Percentiles rank a stretch among this genome's conserved stretches.
phyloP scores from a whole-genome alignment of 73 alveolate species.

The Paramecium pentaurelia region DNA sequence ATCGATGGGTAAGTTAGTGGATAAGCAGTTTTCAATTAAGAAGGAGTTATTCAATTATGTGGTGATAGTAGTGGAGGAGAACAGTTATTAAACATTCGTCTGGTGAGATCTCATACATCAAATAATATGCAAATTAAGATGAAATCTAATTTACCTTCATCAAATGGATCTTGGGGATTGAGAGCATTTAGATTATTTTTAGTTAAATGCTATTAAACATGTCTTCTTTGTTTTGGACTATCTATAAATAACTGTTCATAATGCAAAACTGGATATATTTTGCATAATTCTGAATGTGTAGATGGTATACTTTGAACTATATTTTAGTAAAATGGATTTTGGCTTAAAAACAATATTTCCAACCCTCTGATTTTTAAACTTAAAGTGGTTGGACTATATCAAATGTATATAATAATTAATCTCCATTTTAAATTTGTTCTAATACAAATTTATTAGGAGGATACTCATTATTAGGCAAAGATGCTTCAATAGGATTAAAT shows the following conservation, averaged over 20 bases:
- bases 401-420: too few relatives aligned
- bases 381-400: background rate
- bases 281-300: background rate
- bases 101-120: background rate
- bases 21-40: background rate
- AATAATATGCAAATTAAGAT: background rate
- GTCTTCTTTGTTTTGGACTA: background rate
- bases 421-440: background rate
- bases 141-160: background rate
- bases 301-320: background rate
- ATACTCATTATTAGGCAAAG: background rate
- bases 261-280: background rate
- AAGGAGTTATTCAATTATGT: background rate
- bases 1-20: background rate
- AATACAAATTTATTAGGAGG: background rate
- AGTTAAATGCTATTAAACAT: background rate
- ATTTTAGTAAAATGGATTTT: background rate
- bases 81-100: too few relatives aligned
- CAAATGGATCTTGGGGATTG: background rate
- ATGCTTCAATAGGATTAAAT: background rate
- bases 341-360: background rate
- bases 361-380: background rate
- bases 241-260: background rate
- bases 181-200: background rate
- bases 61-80: background rate